Evolutionary conservation across 2,329 filamentous ascomycete species (phyloP).

Genomic region (Drechslera avenae): DNA sequence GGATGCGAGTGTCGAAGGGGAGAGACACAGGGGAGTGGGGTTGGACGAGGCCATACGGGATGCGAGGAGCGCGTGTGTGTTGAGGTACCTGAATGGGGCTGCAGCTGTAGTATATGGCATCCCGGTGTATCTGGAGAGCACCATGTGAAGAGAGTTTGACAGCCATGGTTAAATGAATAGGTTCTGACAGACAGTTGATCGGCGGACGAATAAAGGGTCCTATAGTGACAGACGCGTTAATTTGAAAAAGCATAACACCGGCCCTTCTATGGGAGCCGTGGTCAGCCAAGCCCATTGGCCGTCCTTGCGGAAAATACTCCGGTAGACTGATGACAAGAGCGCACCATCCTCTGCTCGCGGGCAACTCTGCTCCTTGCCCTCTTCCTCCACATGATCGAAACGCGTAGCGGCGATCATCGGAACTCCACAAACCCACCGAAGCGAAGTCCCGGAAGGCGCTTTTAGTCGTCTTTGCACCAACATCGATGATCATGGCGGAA

Average conservation of each 20-base stretch:
- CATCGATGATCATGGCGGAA: constrained; percentile 15
- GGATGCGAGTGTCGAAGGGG: constrained; percentile 27
- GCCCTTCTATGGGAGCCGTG: constrained; percentile 1
- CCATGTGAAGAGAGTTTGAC: background rate
- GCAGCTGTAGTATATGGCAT: constrained; percentile 95
- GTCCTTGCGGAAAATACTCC: constrained; percentile 12
- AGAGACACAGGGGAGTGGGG: constrained; percentile 41
- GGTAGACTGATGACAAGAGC: constrained; percentile 1
- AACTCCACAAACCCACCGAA: constrained; percentile 8
- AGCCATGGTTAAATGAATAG: background rate
- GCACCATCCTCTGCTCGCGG: constrained; percentile 1
- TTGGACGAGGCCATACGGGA: constrained; percentile 81
- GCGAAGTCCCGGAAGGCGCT: constrained; percentile 2
- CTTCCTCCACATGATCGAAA: background rate
- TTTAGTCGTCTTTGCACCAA: background rate
- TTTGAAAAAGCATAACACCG: constrained; percentile 1
- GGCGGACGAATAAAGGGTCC: background rate
- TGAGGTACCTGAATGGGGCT: constrained; percentile 91
- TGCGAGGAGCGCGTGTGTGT: constrained; percentile 78
- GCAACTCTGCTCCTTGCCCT: background rate
- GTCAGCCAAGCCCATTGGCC: background rate
- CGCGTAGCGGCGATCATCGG: background rate
- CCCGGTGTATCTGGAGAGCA: constrained; percentile 74
- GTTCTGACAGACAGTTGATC: background rate
- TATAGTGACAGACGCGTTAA: background rate